Evolutionary conservation across 2,329 filamentous ascomycete genomes (phyloP).

Genomic region (Phaeosphaeria sp.): DNA sequence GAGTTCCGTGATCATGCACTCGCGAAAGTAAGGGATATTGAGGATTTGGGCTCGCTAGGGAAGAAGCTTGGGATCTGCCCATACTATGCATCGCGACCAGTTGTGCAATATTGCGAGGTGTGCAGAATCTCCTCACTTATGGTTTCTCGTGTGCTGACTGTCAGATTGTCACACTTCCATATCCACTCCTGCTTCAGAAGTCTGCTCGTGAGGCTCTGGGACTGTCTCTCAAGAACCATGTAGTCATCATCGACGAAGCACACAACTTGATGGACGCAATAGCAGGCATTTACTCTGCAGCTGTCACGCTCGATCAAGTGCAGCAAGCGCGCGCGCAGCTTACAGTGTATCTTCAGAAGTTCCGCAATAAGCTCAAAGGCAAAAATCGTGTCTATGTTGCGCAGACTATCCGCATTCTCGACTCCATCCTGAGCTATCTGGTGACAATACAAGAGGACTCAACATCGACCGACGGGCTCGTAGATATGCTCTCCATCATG

Average conservation of each 20-base stretch:
- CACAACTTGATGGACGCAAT: slow-evolving; percentile 98
- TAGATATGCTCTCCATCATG: slow-evolving; percentile 75
- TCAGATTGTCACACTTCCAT: slow-evolving; percentile 86
- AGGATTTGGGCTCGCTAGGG: slow-evolving; percentile 82
- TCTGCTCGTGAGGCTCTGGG: slow-evolving; percentile 86
- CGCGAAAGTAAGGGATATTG: slow-evolving; percentile 88
- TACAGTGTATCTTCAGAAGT: slow-evolving; percentile 82
- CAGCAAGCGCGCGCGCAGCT: slow-evolving; percentile 76
- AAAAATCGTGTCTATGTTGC: slow-evolving; percentile 91
- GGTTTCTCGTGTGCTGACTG: slow-evolving; percentile 12
- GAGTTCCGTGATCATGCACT: slow-evolving; percentile 86
- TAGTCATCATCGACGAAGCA: slow-evolving; percentile 96
- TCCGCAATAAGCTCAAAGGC: slow-evolving; percentile 86
- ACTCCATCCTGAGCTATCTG: slow-evolving; percentile 76
- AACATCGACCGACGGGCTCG: slow-evolving; percentile 66
- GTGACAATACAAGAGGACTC: slow-evolving; percentile 54
- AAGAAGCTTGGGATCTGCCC: slow-evolving; percentile 83
- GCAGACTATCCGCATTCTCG: slow-evolving; percentile 82
- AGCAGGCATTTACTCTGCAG: slow-evolving; percentile 81
- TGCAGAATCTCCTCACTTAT: slow-evolving; percentile 10
- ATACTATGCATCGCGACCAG: slow-evolving; percentile 91
- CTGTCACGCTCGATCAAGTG: slow-evolving; percentile 76
- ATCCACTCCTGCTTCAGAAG: slow-evolving; percentile 86
- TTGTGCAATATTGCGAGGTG: slow-evolving; percentile 79
- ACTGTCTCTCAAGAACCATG: slow-evolving; percentile 82